Percentiles rank a stretch among this genome's conserved stretches.
Conservation (phyloP, 495 filamentous ascomycete species). For the Neurospora intermedia region DNA sequence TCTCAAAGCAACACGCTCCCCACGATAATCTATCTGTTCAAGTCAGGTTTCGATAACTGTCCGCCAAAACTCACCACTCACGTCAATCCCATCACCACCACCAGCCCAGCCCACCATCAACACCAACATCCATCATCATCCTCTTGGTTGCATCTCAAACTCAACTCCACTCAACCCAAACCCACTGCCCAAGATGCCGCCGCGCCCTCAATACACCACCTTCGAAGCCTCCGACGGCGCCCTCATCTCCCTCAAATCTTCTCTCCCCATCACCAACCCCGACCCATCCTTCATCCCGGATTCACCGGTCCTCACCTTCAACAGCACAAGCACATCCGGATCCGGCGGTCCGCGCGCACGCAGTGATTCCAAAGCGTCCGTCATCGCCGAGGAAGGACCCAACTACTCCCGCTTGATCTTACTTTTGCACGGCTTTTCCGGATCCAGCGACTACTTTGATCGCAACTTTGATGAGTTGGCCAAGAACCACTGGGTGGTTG, state of each 20-base stretch:
- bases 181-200: not conserved
- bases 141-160: too few species aligned
- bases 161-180: too few species aligned
- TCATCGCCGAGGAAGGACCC: not conserved
- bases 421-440: slow-evolving; percentile 37
- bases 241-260: slow-evolving; percentile 22
- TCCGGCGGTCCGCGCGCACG: not conserved
- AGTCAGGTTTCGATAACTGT: not conserved
- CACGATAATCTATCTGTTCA: not conserved
- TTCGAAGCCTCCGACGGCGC: slow-evolving; percentile 23
- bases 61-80: not conserved
- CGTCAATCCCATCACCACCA: not conserved
- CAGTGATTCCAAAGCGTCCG: not conserved
- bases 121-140: too few species aligned
- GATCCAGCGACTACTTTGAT: slow-evolving; percentile 31
- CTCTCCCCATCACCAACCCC: slow-evolving; percentile 6
- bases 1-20: not conserved
- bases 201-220: slow-evolving; percentile 4
- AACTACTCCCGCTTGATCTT: slow-evolving; percentile 15
- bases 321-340: not conserved
- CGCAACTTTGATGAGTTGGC: slow-evolving; percentile 24
- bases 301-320: not conserved
- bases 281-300: not conserved
- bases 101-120: not conserved
- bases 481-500: slow-evolving; percentile 23